A percentile compares a stretch with the other conserved stretches of the same genome.
Evolutionary conservation across 441 rosid species (phyloP).

Genomic region (Pelargonium citronellum): DNA sequence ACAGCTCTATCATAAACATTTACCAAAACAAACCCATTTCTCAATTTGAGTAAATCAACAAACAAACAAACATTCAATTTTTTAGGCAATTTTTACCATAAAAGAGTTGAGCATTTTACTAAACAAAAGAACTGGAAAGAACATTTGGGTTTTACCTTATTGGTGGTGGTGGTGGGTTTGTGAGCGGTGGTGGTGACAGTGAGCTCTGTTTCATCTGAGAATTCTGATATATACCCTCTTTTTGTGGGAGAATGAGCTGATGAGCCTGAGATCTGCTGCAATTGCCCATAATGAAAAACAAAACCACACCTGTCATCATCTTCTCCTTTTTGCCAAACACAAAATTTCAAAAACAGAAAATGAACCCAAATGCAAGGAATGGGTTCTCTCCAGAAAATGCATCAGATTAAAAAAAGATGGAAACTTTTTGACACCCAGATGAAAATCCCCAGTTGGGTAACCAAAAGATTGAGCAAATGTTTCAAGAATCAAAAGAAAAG

Average conservation of each 20-base stretch:
- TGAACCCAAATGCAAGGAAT: not conserved
- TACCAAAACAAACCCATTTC: not conserved
- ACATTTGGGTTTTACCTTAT: not conserved
- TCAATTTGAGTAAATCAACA: not conserved
- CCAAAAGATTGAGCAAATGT: not conserved
- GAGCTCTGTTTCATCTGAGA: not conserved
- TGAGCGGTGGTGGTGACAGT: not conserved
- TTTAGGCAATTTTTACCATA: not conserved
- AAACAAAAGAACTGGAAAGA: not conserved
- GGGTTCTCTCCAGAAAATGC: not conserved
- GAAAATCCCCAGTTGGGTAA: not conserved
- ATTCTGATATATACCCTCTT: not conserved
- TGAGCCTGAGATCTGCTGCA: slow-evolving; percentile 4
- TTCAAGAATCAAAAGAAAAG: not conserved
- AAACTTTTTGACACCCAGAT: not conserved
- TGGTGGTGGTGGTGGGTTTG: not conserved
- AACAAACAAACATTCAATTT: not conserved
- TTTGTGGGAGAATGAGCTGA: slow-evolving; percentile 5
- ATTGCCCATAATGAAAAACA: not conserved
- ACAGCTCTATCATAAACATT: not conserved
- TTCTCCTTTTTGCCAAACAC: not conserved
- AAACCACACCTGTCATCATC: not conserved
- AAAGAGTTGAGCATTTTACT: not conserved
- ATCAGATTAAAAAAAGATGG: not conserved
- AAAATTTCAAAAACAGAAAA: not conserved